A percentile compares a stretch with the other conserved stretches of the same genome.
These are phyloP conservation scores for Musa itinerans DNA, from an alignment of 176 grass and related monocot genomes.

Conservation along the genomic window DNA sequence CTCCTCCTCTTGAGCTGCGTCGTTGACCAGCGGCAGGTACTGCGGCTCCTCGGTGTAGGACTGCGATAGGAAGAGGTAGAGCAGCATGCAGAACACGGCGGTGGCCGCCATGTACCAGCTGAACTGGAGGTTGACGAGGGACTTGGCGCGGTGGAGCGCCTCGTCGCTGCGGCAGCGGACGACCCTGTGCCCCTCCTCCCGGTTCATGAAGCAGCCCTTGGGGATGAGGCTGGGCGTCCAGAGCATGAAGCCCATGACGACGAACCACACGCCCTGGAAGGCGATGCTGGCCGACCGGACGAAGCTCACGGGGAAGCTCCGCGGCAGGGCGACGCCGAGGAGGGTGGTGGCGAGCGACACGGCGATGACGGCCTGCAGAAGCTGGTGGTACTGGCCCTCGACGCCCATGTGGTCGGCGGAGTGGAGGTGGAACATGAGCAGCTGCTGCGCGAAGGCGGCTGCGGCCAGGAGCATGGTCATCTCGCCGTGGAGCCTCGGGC, in stretches of 20 bases:
- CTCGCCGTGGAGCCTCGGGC: background rate
- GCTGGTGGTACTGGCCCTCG: slow-evolving; percentile 10
- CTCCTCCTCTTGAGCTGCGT: background rate
- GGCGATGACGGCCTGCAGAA: slow-evolving; percentile 7
- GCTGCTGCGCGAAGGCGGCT: slow-evolving; percentile 4
- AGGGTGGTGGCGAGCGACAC: background rate
- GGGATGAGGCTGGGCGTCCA: slow-evolving; percentile 15
- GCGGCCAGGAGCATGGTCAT: slow-evolving; percentile 1
- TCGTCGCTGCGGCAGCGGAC: background rate
- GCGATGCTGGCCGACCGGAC: slow-evolving; percentile 9
- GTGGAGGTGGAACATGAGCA: slow-evolving; percentile 17
- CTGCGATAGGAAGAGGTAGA: background rate
- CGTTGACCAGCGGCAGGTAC: background rate
- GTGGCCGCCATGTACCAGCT: slow-evolving; percentile 8
- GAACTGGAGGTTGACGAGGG: slow-evolving; percentile 16
- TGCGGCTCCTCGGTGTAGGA: background rate
- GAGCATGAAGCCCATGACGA: slow-evolving; percentile 17
- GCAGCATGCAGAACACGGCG: background rate
- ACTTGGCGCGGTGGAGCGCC: slow-evolving; percentile 8
- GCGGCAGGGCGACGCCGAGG: background rate
- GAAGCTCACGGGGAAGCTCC: slow-evolving; percentile 15
- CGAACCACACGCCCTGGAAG: slow-evolving; percentile 11
- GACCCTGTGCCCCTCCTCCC: slow-evolving; percentile 7
- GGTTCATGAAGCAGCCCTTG: slow-evolving; percentile 15
- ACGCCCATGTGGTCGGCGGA: slow-evolving; percentile 20